A percentile compares a stretch with the other conserved stretches of the same genome.
Evolutionary conservation across 2,329 filamentous ascomycete species (phyloP).

Genomic region (Trichoderma harzianum): DNA sequence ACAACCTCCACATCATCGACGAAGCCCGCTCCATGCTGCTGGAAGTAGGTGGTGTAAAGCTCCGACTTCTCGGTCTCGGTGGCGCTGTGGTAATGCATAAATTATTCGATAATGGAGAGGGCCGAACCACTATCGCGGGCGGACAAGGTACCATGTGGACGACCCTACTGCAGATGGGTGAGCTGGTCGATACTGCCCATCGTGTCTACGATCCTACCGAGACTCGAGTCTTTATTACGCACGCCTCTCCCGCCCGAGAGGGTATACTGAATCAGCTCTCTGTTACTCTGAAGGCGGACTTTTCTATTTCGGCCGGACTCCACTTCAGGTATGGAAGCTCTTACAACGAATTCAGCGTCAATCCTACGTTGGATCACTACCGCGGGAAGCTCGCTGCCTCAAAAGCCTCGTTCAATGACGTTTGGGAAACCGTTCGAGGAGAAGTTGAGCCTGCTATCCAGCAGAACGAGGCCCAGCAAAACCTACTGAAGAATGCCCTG

Average conservation of each 20-base stretch:
- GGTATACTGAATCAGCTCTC: conserved; percentile 97
- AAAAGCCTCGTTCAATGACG: conserved; percentile 97
- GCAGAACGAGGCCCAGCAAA: conserved; percentile 91
- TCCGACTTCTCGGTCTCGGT: conserved; percentile 87
- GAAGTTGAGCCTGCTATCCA: conserved; percentile 94
- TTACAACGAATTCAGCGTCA: conserved; percentile 99
- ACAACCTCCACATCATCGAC: conserved; percentile 96
- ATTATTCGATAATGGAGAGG: conserved; percentile 97
- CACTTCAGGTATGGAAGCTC: conserved; percentile 99
- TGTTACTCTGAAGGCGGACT: conserved; percentile 95
- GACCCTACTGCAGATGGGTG: conserved; percentile 94
- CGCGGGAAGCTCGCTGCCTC: conserved; percentile 96
- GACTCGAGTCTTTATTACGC: conserved; percentile 93
- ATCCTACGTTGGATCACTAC: conserved; percentile 96
- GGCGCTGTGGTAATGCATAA: conserved; percentile 99
- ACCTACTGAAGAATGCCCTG: conserved; percentile 83
- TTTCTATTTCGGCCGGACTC: conserved; percentile 93
- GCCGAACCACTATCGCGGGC: conserved; percentile 94
- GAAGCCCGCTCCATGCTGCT: conserved; percentile 94
- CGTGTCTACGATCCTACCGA: conserved; percentile 98
- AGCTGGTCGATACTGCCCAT: conserved; percentile 95
- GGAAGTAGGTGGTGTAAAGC: conserved; percentile 92
- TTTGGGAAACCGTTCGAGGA: conserved; percentile 97
- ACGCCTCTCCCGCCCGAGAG: conserved; percentile 93
- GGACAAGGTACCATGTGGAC: conserved; percentile 99